Base-by-base conservation (phyloP, 2,329 filamentous ascomycete species). In the Exophiala aquamarina region DNA sequence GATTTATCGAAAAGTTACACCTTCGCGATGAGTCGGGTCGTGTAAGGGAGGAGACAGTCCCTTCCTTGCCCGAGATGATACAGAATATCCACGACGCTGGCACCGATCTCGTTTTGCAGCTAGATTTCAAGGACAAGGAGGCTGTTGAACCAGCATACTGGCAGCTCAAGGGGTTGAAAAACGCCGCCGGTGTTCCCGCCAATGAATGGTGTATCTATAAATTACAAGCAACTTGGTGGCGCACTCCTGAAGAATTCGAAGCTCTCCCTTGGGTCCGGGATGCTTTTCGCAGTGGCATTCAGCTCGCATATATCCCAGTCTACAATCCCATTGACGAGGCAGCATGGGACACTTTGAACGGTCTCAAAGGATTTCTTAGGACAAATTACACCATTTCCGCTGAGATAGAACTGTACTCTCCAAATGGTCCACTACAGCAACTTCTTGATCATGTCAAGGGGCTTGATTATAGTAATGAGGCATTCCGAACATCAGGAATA, bases 171-270 rank as follows among this genome's bases (percentile, higher is more conserved):
- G 28, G 28, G 8, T 21, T 40, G 19, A 40, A 17, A 10, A 40
- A 40, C 19, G 37, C 37, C 37, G 37, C 37, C 9, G 37, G 37
- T 5, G 37, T 40, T 7, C 37, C 37, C 28, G 37, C 37, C 19
- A 40, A 40, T 14, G 37, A 40, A 28, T 40, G 37, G 37, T 40
- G 37, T 20, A 40, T 40, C 21, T 40, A 40, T 21, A 40, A 40
- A 21, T 21, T 40, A n/a, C 37, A 40, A 14, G 37, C 37, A 11
- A 40, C 18, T 11, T 40, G 37, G 37, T 40, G 28, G 13, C 37
- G 37, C 13, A 40, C 37, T 23, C 37, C 37, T 13, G 37, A 40
- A 21, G 4, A 40, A 21, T 40, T 40, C n/a, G 37, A 40, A 28
- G 37, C 37, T 3, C 23, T 40, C 13, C 19, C 37, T 7, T 40